phyloP scores from a whole-genome alignment of 306 rosid species.

The Vachellia pachyceras region DNA sequence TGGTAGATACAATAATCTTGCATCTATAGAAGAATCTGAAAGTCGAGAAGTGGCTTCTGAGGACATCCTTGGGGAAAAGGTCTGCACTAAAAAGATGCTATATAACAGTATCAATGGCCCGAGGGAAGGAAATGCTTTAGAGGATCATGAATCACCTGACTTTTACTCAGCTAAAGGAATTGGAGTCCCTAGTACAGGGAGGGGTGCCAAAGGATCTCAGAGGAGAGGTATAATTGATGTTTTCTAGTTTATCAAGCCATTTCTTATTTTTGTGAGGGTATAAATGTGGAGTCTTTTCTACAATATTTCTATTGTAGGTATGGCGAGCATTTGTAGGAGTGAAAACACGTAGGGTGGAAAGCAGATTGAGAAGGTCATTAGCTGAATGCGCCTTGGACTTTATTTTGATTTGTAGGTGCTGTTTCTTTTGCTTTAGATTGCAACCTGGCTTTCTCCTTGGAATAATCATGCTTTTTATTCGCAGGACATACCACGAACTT shows the following conservation, averaged over 20 bases:
- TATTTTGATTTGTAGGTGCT: conserved; percentile 90
- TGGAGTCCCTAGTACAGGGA: conserved; percentile 86
- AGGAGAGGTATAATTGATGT: conserved; percentile 76
- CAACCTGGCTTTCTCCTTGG: conserved; percentile 57
- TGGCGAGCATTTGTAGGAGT: conserved; percentile 99
- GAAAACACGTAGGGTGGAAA: conserved; percentile 73
- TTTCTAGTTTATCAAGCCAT: conserved; percentile 37
- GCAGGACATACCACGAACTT: conserved; percentile 96
- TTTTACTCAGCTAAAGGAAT: conserved; percentile 66
- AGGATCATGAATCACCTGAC: conserved; percentile 48
- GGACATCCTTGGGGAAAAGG: conserved; percentile 42
- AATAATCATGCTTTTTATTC: conserved; percentile 44
- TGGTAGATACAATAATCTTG: conserved; percentile 45
- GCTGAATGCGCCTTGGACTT: conserved; percentile 93
- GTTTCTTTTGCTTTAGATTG: conserved; percentile 69
- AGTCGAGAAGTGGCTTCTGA: conserved; percentile 41
- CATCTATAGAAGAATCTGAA: conserved; percentile 54
- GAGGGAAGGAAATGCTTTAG: conserved; percentile 40
- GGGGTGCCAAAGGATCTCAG: conserved; percentile 94
- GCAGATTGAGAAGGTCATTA: conserved; percentile 99
- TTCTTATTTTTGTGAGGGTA: conserved; percentile 35
- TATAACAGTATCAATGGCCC: conserved; percentile 36
- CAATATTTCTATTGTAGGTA: conserved; percentile 73
- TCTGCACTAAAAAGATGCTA: conserved; percentile 36
- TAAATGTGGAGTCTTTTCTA: conserved; percentile 39